Percentiles rank a stretch among this genome's conserved stretches.
phyloP scores from a whole-genome alignment of 176 grass and related monocot genomes.

The Triticum urartu region DNA sequence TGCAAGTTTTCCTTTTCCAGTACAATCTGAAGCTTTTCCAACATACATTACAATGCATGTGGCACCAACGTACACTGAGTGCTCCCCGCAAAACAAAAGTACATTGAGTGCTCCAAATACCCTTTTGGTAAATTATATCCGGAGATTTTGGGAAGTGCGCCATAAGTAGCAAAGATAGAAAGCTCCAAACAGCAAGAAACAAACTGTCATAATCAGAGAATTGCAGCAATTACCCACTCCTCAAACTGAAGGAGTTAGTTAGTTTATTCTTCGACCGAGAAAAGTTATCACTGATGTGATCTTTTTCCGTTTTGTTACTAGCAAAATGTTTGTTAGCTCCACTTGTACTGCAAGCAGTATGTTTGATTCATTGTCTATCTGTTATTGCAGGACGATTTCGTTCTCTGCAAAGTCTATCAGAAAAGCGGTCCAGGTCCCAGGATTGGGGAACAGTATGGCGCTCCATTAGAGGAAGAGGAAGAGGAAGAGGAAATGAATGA shows the following conservation, averaged over 20 bases:
- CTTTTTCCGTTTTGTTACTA: not conserved
- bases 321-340: not conserved
- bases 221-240: not conserved
- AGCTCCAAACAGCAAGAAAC: not conserved
- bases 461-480: slow-evolving; percentile 74
- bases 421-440: slow-evolving; percentile 85
- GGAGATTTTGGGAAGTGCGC: too few relatives aligned
- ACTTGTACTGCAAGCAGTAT: not conserved
- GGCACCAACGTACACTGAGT: too few relatives aligned
- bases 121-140: too few relatives aligned
- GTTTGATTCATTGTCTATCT: not conserved
- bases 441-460: slow-evolving; percentile 82
- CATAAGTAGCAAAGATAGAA: not conserved
- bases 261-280: slow-evolving; percentile 5
- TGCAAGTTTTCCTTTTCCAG: too few relatives aligned
- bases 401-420: slow-evolving; percentile 86
- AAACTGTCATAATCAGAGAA: not conserved
- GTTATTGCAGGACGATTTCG: slow-evolving; percentile 63
- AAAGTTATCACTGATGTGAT: not conserved
- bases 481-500: slow-evolving; percentile 38
- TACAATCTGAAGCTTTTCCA: too few relatives aligned
- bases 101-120: too few relatives aligned
- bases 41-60: too few relatives aligned
- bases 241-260: not conserved
- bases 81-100: too few relatives aligned